phyloP scores from a whole-genome alignment of 176 grass and related monocot genomes.

The Leersia perrieri region DNA sequence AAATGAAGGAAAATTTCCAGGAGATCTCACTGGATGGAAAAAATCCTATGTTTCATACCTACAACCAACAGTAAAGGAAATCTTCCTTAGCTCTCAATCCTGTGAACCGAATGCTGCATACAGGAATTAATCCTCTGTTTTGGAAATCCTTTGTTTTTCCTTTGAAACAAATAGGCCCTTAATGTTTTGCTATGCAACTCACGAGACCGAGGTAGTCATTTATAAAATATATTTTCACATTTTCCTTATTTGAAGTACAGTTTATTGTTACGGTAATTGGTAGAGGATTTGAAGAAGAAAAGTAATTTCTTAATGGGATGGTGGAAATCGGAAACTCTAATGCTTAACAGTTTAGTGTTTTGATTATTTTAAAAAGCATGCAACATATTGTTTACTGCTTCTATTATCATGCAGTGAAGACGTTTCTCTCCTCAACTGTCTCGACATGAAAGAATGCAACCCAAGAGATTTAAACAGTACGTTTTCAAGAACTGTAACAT shows the following conservation, averaged over 20 bases:
- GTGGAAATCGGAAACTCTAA: background rate
- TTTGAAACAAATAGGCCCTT: too few relatives aligned
- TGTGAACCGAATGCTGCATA: too few relatives aligned
- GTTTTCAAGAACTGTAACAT: background rate
- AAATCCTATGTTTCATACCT: too few relatives aligned
- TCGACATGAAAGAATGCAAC: slow-evolving; percentile 34
- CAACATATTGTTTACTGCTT: background rate
- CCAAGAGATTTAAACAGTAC: slow-evolving; percentile 21
- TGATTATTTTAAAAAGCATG: background rate
- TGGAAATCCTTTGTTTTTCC: too few relatives aligned
- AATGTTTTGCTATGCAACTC: slow-evolving; percentile 2
- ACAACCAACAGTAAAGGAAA: too few relatives aligned
- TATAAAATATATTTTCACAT: background rate
- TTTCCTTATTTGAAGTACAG: background rate
- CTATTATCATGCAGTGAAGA: slow-evolving; percentile 32
- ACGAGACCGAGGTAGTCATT: background rate
- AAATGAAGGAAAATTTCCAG: too few relatives aligned
- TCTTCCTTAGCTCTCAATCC: too few relatives aligned
- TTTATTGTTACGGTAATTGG: background rate
- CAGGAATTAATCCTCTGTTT: too few relatives aligned
- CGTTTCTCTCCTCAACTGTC: slow-evolving; percentile 35
- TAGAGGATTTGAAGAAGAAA: background rate
- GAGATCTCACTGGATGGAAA: too few relatives aligned
- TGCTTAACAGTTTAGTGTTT: background rate
- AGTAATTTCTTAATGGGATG: background rate